A percentile compares a stretch with the other conserved stretches of the same genome.
Evolutionary conservation across 257 asterid genomes (phyloP).

Genomic region (Solanum dulcamara): DNA sequence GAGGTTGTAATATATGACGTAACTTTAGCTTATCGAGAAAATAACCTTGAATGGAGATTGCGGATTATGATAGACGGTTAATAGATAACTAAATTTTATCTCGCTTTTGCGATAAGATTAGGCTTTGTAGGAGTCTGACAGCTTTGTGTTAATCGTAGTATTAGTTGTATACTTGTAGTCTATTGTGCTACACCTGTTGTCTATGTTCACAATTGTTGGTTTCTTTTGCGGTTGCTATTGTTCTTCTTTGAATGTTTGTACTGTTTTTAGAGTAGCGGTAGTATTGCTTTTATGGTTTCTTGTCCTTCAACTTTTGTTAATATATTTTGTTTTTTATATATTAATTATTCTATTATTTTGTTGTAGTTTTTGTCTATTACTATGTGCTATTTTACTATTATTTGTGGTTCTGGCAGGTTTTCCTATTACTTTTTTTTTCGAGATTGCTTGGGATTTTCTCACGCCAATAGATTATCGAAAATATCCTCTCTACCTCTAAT

Average conservation of each 20-base stretch:
- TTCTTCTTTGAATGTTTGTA: not conserved
- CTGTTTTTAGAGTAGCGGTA: not conserved
- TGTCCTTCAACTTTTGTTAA: not conserved
- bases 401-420: accelerated
- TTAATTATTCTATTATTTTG: too few relatives aligned
- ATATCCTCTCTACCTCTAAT: too few relatives aligned
- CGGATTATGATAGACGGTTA: too few relatives aligned
- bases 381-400: not conserved
- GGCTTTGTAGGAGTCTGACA: not conserved
- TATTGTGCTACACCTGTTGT: not conserved
- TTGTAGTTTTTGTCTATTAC: not conserved
- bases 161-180: not conserved
- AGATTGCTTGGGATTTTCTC: accelerated
- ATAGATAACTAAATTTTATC: too few relatives aligned
- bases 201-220: too few relatives aligned
- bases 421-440: too few relatives aligned
- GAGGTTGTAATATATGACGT: accelerated
- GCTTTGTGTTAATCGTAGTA: not conserved
- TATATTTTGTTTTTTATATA: accelerated
- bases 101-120: too few relatives aligned
- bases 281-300: not conserved
- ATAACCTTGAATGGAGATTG: too few relatives aligned
- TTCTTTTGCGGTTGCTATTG: too few relatives aligned
- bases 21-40: too few relatives aligned
- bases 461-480: too few relatives aligned